Evolutionary conservation across 2,329 filamentous ascomycete species (phyloP).

Genomic region (Fusarium caatingaense): DNA sequence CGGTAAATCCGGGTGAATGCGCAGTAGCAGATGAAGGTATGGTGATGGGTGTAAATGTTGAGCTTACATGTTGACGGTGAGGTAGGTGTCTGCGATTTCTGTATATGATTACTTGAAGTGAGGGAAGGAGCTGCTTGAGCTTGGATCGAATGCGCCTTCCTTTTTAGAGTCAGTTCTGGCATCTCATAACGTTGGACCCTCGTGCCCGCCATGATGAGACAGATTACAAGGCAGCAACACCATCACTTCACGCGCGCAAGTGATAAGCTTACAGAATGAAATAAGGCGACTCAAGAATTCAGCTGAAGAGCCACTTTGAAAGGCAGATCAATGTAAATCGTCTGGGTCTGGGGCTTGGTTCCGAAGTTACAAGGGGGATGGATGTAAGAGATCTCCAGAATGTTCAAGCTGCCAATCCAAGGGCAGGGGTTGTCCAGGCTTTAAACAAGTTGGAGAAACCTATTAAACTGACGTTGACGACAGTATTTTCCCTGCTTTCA

Average conservation of each 20-base stretch:
- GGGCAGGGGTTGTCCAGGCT: slow-evolving; percentile 41
- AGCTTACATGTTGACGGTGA: slow-evolving; percentile 38
- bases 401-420: slow-evolving; percentile 3
- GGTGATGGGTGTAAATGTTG: slow-evolving; percentile 6
- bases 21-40: background rate
- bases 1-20: background rate
- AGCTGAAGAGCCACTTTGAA: slow-evolving; percentile 23
- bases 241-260: background rate
- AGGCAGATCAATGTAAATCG: slow-evolving; percentile 29
- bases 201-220: slow-evolving; percentile 1
- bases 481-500: slow-evolving; percentile 41
- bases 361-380: slow-evolving; percentile 29
- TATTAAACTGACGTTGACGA: slow-evolving; percentile 43
- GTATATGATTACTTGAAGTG: background rate
- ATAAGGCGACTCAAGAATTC: slow-evolving; percentile 21
- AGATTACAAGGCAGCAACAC: background rate
- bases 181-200: background rate
- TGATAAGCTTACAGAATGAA: slow-evolving; percentile 27
- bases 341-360: slow-evolving; percentile 14
- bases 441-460: slow-evolving; percentile 37
- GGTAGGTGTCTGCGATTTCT: background rate
- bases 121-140: slow-evolving; percentile 4
- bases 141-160: slow-evolving; percentile 29
- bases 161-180: slow-evolving; percentile 29
- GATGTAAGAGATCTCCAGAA: slow-evolving; percentile 25